Evolutionary conservation across 441 rosid species (phyloP), one percentile per base, ranked within the genome.

Genomic region (Gossypium lobatum): DNA sequence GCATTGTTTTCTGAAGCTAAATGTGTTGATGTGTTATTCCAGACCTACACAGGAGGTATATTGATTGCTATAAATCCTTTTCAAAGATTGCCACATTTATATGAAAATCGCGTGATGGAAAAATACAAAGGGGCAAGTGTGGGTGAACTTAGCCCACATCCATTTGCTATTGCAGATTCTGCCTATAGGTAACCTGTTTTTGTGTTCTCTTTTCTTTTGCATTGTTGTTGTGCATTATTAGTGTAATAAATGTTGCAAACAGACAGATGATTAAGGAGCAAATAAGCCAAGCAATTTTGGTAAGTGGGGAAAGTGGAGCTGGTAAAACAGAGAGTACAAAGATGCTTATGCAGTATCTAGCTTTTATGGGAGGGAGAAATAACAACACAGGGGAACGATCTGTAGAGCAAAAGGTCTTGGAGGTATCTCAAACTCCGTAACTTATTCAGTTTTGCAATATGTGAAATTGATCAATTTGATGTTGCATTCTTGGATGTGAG

Each of bases 221-320:
- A 18, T 64, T 65, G 4, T 37, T 61, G 58, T 54, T 53, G 17
- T 73, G 79, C 64, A 58, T 78, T 37, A 50, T 67, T 65, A 60
- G 54, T 65, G 62, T 73, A 42, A 64, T 58, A 66, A 59, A 62
- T 75, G 58, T 73, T 73, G 63, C 65, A 17, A 81, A 70, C 86
- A 90, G 95, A 85, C 83, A 77, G 75, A 90, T 90, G 95, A 85
- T 90, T 45, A 83, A 87, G 73, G 92, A 88, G 79, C 83, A 87
- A 72, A 82, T 83, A 71, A 90, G 93, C 75, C 91, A 90, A 74
- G 75, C 95, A 59, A 90, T 90, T 59, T 79, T 90, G 82, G 95
- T 90, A 71, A 90, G 95, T 77, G 95, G 95, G 55, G 92, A 90
- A 77, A 90, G 95, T 67, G 95, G 95, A 75, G 95, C 95, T 18